Percentiles rank a stretch among this genome's conserved stretches.
These are phyloP conservation scores for Ceriops tagal DNA, from an alignment of 345 rosid genomes.

Conservation along the genomic window DNA sequence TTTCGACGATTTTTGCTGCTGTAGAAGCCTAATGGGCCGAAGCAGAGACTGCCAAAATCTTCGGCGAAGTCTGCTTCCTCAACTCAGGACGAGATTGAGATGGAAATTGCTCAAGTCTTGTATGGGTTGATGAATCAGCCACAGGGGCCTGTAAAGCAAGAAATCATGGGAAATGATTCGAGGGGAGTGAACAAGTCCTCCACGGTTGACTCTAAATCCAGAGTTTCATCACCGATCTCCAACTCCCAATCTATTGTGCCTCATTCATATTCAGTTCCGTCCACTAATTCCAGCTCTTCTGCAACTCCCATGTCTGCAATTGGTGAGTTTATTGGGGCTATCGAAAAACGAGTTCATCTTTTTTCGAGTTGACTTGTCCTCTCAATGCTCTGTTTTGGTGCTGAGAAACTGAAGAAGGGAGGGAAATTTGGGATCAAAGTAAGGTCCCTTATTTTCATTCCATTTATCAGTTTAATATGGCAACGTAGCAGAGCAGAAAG, in stretches of 20 bases:
- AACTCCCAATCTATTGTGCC: slow-evolving; percentile 43
- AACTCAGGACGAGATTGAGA: slow-evolving; percentile 93
- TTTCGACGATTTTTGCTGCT: slow-evolving; percentile 12
- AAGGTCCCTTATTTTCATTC: not conserved
- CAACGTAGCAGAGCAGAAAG: slow-evolving; percentile 7
- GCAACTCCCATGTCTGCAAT: slow-evolving; percentile 48
- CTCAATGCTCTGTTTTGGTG: slow-evolving; percentile 8
- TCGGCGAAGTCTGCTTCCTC: slow-evolving; percentile 60
- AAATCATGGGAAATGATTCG: slow-evolving; percentile 40
- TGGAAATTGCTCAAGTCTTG: slow-evolving; percentile 95
- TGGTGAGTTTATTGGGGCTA: slow-evolving; percentile 42
- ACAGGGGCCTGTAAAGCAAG: slow-evolving; percentile 57
- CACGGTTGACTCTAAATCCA: slow-evolving; percentile 61
- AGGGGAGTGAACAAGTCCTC: slow-evolving; percentile 36
- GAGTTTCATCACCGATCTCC: slow-evolving; percentile 86
- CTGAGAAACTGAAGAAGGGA: slow-evolving; percentile 1
- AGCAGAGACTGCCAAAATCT: slow-evolving; percentile 76
- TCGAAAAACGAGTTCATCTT: not conserved
- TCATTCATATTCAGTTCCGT: slow-evolving; percentile 50
- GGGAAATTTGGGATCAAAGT: slow-evolving; percentile 6
- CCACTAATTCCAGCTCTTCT: slow-evolving; percentile 59
- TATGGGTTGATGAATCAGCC: slow-evolving; percentile 93
- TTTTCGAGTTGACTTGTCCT: not conserved
- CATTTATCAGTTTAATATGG: not conserved
- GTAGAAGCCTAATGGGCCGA: slow-evolving; percentile 70